Conservation (phyloP, 495 filamentous ascomycete genomes). For the Penicillium egyptiacum region DNA sequence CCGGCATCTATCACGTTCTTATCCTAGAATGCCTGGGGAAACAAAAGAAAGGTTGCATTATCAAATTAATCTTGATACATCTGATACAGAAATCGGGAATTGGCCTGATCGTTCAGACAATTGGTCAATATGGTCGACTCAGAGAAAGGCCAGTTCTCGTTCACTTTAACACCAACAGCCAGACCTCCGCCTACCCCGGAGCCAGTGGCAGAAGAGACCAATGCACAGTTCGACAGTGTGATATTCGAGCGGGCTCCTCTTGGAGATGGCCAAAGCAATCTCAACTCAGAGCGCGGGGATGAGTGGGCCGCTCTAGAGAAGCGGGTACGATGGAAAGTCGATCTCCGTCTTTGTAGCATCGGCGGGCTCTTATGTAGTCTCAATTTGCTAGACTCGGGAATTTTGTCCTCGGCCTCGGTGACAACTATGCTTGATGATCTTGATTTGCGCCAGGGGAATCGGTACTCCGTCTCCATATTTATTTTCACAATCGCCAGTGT, state of each 20-base stretch:
- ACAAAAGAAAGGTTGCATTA: neutral
- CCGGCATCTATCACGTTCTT: conserved; percentile 8
- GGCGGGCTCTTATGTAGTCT: conserved; percentile 71
- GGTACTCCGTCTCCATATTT: conserved; percentile 73
- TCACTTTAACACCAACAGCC: neutral
- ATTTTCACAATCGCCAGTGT: conserved; percentile 78
- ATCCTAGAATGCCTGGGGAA: neutral
- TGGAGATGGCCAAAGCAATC: neutral
- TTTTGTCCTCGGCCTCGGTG: conserved; percentile 74
- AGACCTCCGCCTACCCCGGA: neutral
- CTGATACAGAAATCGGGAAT: neutral
- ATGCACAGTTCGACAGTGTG: neutral
- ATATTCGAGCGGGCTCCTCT: neutral
- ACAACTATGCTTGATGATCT: conserved; percentile 71
- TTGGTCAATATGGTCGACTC: neutral
- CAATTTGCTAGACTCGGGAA: conserved; percentile 71
- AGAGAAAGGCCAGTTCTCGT: conserved; percentile 1
- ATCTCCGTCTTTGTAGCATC: conserved; percentile 73
- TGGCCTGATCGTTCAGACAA: neutral
- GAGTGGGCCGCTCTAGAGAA: conserved; percentile 32
- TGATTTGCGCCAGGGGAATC: conserved; percentile 57
- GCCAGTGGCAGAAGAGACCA: neutral
- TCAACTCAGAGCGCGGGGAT: neutral
- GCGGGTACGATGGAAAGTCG: conserved; percentile 62
- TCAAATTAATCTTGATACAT: neutral